phyloP scores from a whole-genome alignment of 805 yeast species.

The Lipomyces chichibuensis region DNA sequence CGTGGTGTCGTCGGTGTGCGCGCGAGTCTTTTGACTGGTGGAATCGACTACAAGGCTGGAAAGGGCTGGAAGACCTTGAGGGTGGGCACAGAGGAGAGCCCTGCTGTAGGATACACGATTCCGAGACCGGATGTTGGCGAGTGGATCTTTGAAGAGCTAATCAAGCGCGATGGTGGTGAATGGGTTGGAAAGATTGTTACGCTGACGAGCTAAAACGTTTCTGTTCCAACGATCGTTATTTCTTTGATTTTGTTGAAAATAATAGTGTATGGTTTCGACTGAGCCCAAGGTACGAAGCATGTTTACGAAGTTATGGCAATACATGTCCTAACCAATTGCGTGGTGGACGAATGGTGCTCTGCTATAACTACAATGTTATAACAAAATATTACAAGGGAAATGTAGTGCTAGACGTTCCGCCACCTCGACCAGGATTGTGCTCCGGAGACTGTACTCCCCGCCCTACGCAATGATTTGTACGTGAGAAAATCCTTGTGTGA shows the following conservation, averaged over 20 bases:
- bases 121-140: neutral
- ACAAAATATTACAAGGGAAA: neutral
- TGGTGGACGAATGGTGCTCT: too few relatives aligned
- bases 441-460: neutral
- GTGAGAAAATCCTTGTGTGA: too few relatives aligned
- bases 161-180: neutral
- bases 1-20: conserved; percentile 4
- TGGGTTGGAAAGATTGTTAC: conserved; percentile 2
- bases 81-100: conserved; percentile 1
- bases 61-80: conserved; percentile 1
- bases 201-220: neutral
- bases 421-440: neutral
- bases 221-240: too few relatives aligned
- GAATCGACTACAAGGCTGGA: neutral
- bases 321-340: too few relatives aligned
- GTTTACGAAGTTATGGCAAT: too few relatives aligned
- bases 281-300: too few relatives aligned
- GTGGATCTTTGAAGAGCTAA: conserved; percentile 4
- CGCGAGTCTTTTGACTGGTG: conserved; percentile 1
- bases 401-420: neutral
- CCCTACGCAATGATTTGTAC: neutral
- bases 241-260: too few relatives aligned
- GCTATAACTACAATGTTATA: too few relatives aligned
- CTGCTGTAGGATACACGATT: conserved; percentile 3
- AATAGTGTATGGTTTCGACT: too few relatives aligned